A percentile compares a stretch with the other conserved stretches of the same genome.
These are phyloP conservation scores for Leucogyrophana mollusca DNA, from an alignment of 768 basidiomycete species.

Conservation along the genomic window DNA sequence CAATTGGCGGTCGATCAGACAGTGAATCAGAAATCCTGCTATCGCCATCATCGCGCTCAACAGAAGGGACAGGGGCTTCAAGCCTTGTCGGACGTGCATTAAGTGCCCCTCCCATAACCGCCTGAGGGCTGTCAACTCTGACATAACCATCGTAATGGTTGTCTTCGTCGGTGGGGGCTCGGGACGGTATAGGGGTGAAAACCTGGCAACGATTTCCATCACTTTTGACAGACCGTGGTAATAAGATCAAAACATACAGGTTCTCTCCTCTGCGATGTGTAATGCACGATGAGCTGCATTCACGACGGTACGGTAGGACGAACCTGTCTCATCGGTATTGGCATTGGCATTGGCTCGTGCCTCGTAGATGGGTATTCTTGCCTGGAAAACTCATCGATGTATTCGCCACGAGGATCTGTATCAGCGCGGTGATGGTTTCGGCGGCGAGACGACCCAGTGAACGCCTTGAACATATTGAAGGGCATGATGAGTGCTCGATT, in stretches of 20 bases:
- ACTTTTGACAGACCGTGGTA: not conserved
- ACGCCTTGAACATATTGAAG: slow-evolving; percentile 37
- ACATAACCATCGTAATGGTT: slow-evolving; percentile 30
- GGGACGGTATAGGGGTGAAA: slow-evolving; percentile 32
- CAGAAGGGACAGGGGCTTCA: slow-evolving; percentile 15
- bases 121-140: slow-evolving; percentile 29
- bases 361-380: slow-evolving; percentile 21
- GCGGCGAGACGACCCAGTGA: slow-evolving; percentile 26
- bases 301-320: slow-evolving; percentile 8
- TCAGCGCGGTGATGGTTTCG: slow-evolving; percentile 26
- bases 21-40: slow-evolving; percentile 16
- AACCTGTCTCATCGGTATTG: slow-evolving; percentile 26
- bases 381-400: slow-evolving; percentile 28
- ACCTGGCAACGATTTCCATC: slow-evolving; percentile 16
- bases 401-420: slow-evolving; percentile 20
- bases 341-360: slow-evolving; percentile 24
- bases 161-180: slow-evolving; percentile 29
- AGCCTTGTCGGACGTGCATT: slow-evolving; percentile 30
- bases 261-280: slow-evolving; percentile 29
- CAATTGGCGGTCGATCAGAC: slow-evolving; percentile 23
- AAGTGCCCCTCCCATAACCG: slow-evolving; percentile 29
- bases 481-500: slow-evolving; percentile 27
- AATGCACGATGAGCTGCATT: not conserved
- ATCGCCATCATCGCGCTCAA: slow-evolving; percentile 15
- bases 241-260: slow-evolving; percentile 21